These are phyloP conservation scores for Lactifluus pinguis DNA, from an alignment of 768 basidiomycete genomes.

Conservation along the genomic window DNA sequence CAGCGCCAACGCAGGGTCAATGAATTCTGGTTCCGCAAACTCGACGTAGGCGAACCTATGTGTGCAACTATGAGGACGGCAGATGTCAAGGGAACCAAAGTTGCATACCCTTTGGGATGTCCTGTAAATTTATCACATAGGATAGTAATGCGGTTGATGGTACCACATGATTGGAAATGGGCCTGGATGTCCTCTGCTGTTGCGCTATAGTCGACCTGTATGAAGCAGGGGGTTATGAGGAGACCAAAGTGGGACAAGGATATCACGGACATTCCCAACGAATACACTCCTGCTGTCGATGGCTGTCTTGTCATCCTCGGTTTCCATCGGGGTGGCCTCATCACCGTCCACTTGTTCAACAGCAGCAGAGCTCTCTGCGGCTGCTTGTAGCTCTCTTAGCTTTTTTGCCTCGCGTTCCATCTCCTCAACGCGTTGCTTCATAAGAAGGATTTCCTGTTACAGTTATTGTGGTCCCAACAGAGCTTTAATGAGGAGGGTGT, in stretches of 20 bases:
- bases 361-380: conserved; percentile 49
- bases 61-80: conserved; percentile 4
- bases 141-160: conserved; percentile 97
- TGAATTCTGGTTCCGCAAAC: conserved; percentile 87
- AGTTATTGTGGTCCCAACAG: not conserved
- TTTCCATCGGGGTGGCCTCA: conserved; percentile 49
- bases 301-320: conserved; percentile 74
- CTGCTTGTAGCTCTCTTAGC: conserved; percentile 77
- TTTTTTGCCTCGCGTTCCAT: conserved; percentile 91
- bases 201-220: conserved; percentile 90
- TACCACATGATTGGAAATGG: conserved; percentile 95
- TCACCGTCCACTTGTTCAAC: conserved; percentile 39
- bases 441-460: conserved; percentile 69
- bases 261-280: conserved; percentile 83
- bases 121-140: conserved; percentile 99
- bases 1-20: conserved; percentile 85
- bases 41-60: conserved; percentile 95
- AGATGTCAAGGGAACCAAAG: conserved; percentile 7
- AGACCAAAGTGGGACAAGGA: not conserved
- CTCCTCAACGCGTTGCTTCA: conserved; percentile 88
- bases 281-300: conserved; percentile 86
- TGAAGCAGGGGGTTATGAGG: not conserved
- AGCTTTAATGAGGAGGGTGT: not conserved
- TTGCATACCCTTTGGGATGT: conserved; percentile 87
- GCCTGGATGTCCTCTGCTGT: conserved; percentile 98